A percentile compares a stretch with the other conserved stretches of the same genome.
phyloP scores from a whole-genome alignment of 768 basidiomycete species.

The Podaxis mareebaensis region DNA sequence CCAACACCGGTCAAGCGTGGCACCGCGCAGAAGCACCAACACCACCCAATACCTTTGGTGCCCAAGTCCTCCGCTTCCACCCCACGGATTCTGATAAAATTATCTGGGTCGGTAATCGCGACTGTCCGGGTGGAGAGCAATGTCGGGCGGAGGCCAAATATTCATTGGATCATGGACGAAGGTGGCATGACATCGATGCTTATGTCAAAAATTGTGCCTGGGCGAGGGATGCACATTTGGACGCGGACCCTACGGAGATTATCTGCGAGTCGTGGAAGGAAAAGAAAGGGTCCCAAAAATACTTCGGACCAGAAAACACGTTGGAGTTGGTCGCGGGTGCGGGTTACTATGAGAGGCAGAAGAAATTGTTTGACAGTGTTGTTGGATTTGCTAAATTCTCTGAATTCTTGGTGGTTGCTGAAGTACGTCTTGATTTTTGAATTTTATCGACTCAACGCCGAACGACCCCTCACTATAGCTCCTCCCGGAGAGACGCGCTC shows the following conservation, averaged over 20 bases:
- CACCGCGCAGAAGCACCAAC: slow-evolving; percentile 54
- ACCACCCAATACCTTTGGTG: slow-evolving; percentile 77
- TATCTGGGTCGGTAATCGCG: slow-evolving; percentile 84
- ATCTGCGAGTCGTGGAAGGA: slow-evolving; percentile 86
- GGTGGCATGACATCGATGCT: slow-evolving; percentile 75
- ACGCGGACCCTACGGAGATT: slow-evolving; percentile 85
- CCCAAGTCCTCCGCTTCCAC: slow-evolving; percentile 84
- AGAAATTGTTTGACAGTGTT: slow-evolving; percentile 79
- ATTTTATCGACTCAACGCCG: slow-evolving; percentile 4
- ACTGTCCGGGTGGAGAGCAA: slow-evolving; percentile 50
- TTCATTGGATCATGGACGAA: slow-evolving; percentile 72
- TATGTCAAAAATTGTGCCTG: slow-evolving; percentile 94
- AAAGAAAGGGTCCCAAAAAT: slow-evolving; percentile 78
- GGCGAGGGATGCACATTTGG: slow-evolving; percentile 78
- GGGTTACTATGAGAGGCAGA: slow-evolving; percentile 70
- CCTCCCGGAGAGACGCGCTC: slow-evolving; percentile 50
- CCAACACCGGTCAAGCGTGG: slow-evolving; percentile 80
- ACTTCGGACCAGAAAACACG: slow-evolving; percentile 58
- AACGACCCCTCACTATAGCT: slow-evolving; percentile 36
- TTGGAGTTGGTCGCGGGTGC: slow-evolving; percentile 78
- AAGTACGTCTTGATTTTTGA: slow-evolving; percentile 50
- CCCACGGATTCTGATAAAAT: slow-evolving; percentile 72
- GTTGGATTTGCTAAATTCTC: slow-evolving; percentile 98
- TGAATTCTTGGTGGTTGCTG: slow-evolving; percentile 93
- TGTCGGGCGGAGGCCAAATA: slow-evolving; percentile 82